Base-by-base conservation (phyloP, 1,284 basidiomycete species). In the Macrocystidia cucumis region DNA sequence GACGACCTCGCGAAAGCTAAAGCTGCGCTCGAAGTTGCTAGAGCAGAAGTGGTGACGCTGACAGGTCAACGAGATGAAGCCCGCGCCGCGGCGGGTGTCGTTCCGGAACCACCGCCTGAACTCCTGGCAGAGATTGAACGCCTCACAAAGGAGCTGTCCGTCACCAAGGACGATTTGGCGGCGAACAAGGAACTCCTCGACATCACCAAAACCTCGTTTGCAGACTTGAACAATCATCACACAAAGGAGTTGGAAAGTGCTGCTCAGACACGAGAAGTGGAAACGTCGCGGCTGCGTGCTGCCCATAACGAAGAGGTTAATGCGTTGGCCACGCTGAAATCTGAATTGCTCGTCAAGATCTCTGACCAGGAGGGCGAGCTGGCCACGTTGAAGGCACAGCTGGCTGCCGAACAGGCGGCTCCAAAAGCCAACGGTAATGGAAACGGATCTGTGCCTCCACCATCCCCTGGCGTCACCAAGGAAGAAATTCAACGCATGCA, bases 1-100 rank as follows among this genome's bases (percentile, higher is more conserved):
- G 85, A 89, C 41, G 87, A 89, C 50, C 74, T 90, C 24, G 52
- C 67, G 1, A 89, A 87, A 59, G 69, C 82, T 5, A 90, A 89
- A 56, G 52, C 67, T 1, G 58, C 67, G 11, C 50, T 75, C 9
- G 69, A 75, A 13, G 44, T 67, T 4, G 61, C 73, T 29, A 65
- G 65, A 12, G 52, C 64, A 2, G 80, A 86, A 45, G 56, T 75
- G 9, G 69, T 71, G 37, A 62, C 44, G 7, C 55, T 84, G 22
- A 74, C 68, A 34, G 54, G 63, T 21, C 82, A 88, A 50, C 65
- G 80, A 5, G 79, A 83, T 42, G 72, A 74, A 31, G 72, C 74
- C 14, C 71, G 68, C 28, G 62, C 68, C 28, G 58, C 59, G 22
- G 63, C 63, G 12, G 54, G 66, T 28, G 63, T 69, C 17, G 51